Conservation (phyloP, 2,329 filamentous ascomycete genomes). For the Acephala macrosclerotiorum region DNA sequence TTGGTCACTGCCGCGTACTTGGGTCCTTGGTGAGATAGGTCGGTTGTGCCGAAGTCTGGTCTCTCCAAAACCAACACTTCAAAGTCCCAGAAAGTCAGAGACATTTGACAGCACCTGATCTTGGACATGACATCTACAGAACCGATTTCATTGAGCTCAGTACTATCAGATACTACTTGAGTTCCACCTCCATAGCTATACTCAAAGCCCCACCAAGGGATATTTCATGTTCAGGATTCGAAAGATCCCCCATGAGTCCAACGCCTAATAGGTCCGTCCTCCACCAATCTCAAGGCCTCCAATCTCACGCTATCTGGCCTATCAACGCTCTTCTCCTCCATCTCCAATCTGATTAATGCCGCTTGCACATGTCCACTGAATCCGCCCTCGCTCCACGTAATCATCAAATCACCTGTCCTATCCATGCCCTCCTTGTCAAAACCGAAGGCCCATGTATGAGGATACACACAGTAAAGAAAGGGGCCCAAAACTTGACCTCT, state of each 20-base stretch:
- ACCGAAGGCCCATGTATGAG: slow-evolving; percentile 34
- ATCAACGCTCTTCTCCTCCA: slow-evolving; percentile 3
- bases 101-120: too few species aligned
- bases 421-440: slow-evolving; percentile 17
- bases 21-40: neutral
- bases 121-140: too few species aligned
- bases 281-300: neutral
- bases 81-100: too few species aligned
- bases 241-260: neutral
- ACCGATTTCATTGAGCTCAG: too few species aligned
- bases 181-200: too few species aligned
- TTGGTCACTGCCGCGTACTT: neutral
- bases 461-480: slow-evolving; percentile 34
- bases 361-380: slow-evolving; percentile 31
- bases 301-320: neutral
- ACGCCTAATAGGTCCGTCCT: neutral
- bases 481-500: neutral
- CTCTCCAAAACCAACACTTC: too few species aligned
- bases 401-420: slow-evolving; percentile 28
- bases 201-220: too few species aligned
- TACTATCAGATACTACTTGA: too few species aligned
- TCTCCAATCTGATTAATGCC: slow-evolving; percentile 26
- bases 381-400: slow-evolving; percentile 35
- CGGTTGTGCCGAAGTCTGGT: too few species aligned
- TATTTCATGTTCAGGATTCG: neutral